Conservation (phyloP, 2,329 filamentous ascomycete species). For the Apiospora phragmitis region DNA sequence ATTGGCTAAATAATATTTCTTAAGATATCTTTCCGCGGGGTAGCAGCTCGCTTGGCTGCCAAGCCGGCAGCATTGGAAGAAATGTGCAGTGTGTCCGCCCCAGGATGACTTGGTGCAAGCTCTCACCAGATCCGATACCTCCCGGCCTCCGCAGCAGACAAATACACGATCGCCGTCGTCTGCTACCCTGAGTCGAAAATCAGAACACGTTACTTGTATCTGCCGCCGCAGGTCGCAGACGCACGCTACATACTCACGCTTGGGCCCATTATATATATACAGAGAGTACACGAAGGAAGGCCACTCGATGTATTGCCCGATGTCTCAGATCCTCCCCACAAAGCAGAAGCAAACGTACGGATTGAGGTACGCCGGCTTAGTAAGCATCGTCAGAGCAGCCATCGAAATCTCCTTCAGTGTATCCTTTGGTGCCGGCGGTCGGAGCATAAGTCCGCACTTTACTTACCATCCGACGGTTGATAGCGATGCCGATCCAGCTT, state of each 20-base stretch:
- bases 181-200: neutral
- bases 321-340: no score
- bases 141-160: neutral
- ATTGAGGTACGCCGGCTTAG: neutral
- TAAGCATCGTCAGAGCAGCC: conserved; percentile 7
- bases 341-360: neutral
- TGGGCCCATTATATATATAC: neutral
- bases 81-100: no score
- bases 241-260: neutral
- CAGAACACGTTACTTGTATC: neutral
- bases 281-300: neutral
- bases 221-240: neutral
- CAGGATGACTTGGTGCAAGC: no score
- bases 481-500: neutral
- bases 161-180: neutral
- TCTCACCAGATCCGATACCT: neutral
- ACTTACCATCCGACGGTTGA: conserved; percentile 15
- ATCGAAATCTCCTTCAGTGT: conserved; percentile 12
- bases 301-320: neutral
- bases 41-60: neutral
- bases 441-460: conserved; percentile 14
- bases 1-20: neutral
- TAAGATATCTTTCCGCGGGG: neutral
- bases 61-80: neutral
- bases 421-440: conserved; percentile 14